Evolutionary conservation across 306 rosid genomes (phyloP).

Genomic region (Trichosanthes truncata): DNA sequence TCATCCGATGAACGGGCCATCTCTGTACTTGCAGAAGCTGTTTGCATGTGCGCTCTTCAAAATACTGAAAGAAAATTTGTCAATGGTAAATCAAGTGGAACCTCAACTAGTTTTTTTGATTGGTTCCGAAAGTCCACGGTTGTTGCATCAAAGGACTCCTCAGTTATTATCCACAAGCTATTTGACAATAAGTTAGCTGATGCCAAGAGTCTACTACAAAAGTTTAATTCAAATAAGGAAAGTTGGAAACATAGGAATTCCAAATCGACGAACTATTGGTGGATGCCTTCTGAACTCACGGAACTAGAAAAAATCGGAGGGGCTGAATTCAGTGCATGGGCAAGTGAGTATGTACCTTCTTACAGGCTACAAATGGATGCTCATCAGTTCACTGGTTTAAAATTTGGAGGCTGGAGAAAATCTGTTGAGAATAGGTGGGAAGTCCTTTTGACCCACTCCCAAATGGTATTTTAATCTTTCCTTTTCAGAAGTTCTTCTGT

Average conservation of each 20-base stretch:
- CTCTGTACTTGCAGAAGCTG: conserved; percentile 68
- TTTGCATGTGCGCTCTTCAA: conserved; percentile 65
- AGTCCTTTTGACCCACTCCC: conserved; percentile 87
- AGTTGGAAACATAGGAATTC: conserved; percentile 24
- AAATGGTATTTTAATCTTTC: conserved; percentile 63
- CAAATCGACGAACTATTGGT: conserved; percentile 39
- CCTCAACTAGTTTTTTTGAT: conserved; percentile 28
- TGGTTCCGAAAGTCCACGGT: conserved; percentile 56
- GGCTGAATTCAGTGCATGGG: conserved; percentile 70
- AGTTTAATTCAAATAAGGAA: conserved; percentile 38
- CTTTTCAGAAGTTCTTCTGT: conserved; percentile 11
- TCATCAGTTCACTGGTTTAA: conserved; percentile 30
- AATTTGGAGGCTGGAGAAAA: conserved; percentile 72
- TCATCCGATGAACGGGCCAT: conserved; percentile 49
- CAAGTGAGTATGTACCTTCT: conserved; percentile 66
- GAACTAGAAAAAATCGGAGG: conserved; percentile 87
- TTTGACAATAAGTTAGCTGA: conserved; percentile 72
- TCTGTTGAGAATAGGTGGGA: conserved; percentile 62
- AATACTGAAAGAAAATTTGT: conserved; percentile 50
- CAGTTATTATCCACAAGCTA: conserved; percentile 47
- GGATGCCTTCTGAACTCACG: conserved; percentile 46
- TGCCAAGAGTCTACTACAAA: conserved; percentile 53
- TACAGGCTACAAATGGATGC: conserved; percentile 68
- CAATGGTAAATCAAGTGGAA: conserved; percentile 33
- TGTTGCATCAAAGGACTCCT: conserved; percentile 56